Evolutionary conservation across 179 eudicot genomes (phyloP).

Genomic region (Silene vulgaris): DNA sequence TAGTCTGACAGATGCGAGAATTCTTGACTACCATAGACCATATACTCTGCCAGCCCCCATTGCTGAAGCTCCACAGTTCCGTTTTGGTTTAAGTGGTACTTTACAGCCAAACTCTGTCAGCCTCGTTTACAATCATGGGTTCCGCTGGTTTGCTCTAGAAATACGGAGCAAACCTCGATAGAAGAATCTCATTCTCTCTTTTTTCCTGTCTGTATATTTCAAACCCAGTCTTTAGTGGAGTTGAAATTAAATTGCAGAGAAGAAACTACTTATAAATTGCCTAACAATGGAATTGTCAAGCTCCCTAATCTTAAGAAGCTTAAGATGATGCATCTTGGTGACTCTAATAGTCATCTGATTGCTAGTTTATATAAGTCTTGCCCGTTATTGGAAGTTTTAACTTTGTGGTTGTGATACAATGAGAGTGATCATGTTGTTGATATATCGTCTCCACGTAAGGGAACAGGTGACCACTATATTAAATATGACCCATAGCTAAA

Average conservation of each 20-base stretch:
- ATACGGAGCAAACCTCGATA: background rate
- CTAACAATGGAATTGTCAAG: background rate
- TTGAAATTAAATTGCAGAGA: background rate
- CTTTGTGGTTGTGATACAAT: too few species aligned
- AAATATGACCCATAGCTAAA: too few species aligned
- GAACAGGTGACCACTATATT: too few species aligned
- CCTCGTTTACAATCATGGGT: background rate
- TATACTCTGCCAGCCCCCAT: background rate
- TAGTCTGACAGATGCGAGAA: too few species aligned
- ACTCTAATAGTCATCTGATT: too few species aligned
- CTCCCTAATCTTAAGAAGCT: too few species aligned
- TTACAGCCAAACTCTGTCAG: background rate
- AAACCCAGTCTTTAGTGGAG: constrained; percentile 7
- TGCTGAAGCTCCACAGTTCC: background rate
- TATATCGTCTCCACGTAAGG: too few species aligned
- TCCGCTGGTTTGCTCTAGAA: constrained; percentile 5
- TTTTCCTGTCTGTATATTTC: background rate
- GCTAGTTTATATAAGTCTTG: too few species aligned
- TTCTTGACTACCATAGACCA: background rate
- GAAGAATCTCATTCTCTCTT: background rate
- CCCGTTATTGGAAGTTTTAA: too few species aligned
- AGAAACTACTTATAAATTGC: background rate
- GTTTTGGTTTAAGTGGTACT: background rate
- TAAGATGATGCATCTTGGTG: too few species aligned
- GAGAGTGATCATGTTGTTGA: too few species aligned